Conservation (phyloP, 2,329 filamentous ascomycete species). For the Alternaria tenuissima region DNA sequence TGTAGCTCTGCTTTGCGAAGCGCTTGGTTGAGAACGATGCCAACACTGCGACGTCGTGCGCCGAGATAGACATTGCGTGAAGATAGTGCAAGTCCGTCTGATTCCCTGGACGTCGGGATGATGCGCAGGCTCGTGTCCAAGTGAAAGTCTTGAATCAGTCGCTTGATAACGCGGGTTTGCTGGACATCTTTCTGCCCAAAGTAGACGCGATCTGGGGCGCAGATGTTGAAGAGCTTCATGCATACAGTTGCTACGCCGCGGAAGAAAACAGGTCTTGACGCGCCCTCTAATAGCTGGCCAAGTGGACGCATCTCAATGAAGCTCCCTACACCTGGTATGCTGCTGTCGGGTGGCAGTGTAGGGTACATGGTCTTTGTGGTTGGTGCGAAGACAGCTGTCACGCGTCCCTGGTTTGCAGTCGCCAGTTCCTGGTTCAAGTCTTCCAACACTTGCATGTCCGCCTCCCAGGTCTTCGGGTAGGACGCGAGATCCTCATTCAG, state of each 20-base stretch:
- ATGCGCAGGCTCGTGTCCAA: slow-evolving; percentile 78
- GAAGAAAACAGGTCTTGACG: slow-evolving; percentile 91
- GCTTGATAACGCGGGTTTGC: slow-evolving; percentile 88
- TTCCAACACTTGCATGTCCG: slow-evolving; percentile 73
- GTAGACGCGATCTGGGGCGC: slow-evolving; percentile 79
- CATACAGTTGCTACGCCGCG: slow-evolving; percentile 95
- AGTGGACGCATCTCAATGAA: slow-evolving; percentile 93
- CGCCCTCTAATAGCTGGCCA: slow-evolving; percentile 81
- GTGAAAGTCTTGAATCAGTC: slow-evolving; percentile 88
- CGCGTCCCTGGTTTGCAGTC: slow-evolving; percentile 63
- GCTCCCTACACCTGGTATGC: slow-evolving; percentile 78
- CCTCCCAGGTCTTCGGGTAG: slow-evolving; percentile 90
- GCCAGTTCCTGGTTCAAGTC: slow-evolving; percentile 76
- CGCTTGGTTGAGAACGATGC: slow-evolving; percentile 74
- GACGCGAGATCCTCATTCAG: slow-evolving; percentile 84
- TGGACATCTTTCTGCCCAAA: slow-evolving; percentile 99
- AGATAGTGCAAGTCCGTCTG: slow-evolving; percentile 86
- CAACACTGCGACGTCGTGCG: slow-evolving; percentile 72
- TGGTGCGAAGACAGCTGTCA: slow-evolving; percentile 87
- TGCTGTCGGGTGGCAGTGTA: slow-evolving; percentile 74
- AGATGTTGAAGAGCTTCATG: slow-evolving; percentile 90
- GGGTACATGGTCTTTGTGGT: slow-evolving; percentile 88
- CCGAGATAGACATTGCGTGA: slow-evolving; percentile 95
- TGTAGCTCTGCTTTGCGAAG: slow-evolving; percentile 74
- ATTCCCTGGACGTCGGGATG: slow-evolving; percentile 76